phyloP scores from a whole-genome alignment of 140 eudicot genomes.

The Flaveria floridana region DNA sequence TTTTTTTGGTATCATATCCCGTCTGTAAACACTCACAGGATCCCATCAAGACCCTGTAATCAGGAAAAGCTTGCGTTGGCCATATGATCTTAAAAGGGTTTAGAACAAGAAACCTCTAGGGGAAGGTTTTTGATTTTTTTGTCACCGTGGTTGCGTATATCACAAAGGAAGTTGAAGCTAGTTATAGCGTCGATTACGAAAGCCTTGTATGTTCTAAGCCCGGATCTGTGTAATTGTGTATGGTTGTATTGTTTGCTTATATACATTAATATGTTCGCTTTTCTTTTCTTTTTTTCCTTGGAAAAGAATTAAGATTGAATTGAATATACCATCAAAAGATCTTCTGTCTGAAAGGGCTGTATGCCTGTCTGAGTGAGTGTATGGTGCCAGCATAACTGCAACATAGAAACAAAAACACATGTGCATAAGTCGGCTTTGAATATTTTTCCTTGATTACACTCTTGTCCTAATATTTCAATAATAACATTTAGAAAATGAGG shows the following conservation, averaged over 20 bases:
- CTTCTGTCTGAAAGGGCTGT: neutral
- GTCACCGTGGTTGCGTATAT: neutral
- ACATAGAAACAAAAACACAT: neutral
- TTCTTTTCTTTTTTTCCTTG: neutral
- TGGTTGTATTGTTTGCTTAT: neutral
- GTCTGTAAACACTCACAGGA: neutral
- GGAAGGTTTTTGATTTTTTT: neutral
- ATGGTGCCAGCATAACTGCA: neutral
- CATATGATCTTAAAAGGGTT: neutral
- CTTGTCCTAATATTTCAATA: neutral
- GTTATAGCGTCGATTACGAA: neutral
- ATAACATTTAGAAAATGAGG: no score
- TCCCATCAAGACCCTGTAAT: no score
- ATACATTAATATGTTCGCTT: neutral
- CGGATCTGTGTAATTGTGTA: neutral
- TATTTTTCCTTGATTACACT: neutral
- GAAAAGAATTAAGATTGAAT: neutral
- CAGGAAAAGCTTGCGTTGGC: neutral
- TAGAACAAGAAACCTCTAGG: neutral
- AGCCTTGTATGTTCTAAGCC: neutral
- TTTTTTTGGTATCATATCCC: neutral
- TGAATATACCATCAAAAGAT: neutral
- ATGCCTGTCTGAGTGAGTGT: neutral
- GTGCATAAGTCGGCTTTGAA: neutral
- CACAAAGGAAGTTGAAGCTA: constrained; percentile 19